phyloP scores from a whole-genome alignment of 257 asterid species.

The Sherardia arvensis region DNA sequence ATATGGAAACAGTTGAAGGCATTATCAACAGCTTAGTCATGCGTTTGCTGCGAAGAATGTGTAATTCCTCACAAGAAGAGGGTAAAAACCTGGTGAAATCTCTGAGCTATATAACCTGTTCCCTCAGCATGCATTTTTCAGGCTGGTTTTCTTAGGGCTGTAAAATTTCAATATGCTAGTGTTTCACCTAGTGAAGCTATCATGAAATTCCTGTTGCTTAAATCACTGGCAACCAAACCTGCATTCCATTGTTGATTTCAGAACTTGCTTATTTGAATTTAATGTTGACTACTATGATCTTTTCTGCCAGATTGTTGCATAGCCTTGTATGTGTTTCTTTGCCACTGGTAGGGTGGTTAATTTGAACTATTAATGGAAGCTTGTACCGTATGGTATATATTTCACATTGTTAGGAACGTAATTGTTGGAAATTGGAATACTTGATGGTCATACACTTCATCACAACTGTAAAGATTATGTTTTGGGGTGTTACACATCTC shows the following conservation, averaged over 20 bases:
- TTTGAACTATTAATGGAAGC: background rate
- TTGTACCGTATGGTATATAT: background rate
- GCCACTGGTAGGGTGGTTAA: background rate
- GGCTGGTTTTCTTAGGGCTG: background rate
- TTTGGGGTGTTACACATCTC: background rate
- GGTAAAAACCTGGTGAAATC: constrained; percentile 35
- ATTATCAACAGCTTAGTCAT: constrained; percentile 54
- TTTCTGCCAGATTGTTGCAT: background rate
- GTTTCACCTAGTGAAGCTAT: background rate
- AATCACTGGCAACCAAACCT: background rate
- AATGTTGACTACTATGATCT: background rate
- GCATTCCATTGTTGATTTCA: background rate
- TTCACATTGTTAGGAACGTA: background rate
- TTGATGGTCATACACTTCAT: background rate
- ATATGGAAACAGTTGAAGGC: constrained; percentile 47
- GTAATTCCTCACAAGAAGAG: constrained; percentile 38
- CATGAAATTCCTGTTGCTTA: background rate
- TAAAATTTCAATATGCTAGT: background rate
- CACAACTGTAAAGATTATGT: background rate
- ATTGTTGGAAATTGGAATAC: background rate
- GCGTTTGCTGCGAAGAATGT: constrained; percentile 66
- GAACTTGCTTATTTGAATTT: background rate
- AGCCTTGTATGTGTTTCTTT: background rate
- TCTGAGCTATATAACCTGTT: background rate
- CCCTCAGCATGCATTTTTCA: background rate